Evolutionary conservation across 2,329 filamentous ascomycete genomes (phyloP), one percentile per base, ranked within the genome.

Genomic region (Nigrospora sphaerica): DNA sequence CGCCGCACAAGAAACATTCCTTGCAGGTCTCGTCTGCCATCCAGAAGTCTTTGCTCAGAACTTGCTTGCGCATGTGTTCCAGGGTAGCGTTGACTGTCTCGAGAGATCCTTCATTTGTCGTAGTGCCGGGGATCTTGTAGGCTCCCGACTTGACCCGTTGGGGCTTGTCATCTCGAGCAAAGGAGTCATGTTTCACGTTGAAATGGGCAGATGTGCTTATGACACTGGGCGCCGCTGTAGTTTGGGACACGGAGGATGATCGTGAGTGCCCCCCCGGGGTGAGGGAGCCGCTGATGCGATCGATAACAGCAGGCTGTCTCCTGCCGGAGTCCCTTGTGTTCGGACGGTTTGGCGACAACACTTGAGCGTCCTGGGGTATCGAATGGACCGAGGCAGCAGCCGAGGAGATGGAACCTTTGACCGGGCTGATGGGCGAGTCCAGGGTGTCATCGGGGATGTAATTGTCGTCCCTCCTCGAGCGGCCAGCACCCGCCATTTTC

Each of bases 11-110:
- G 62, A 96, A 98, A 60, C 93, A 98, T 57, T 96, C 92, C 62
- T 95, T 97, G 49, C 92, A 95, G 52, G 95, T 96, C 60, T 97
- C 93, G 62, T 98, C 93, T 49, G 90, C 88, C 93, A 98, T 98
- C 93, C 92, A 97, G 57, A 95, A 97, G 56, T 97, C 91, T 59
- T 91, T 93, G 62, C 88, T 95, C 39, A 97, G 70, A 9, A 98
- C 84, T 59, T 92, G 90, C 57, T 88, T 87, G 51, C 86, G 82
- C 73, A 95, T 85, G 55, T 86, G 84, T 42, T 81, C 80, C 7
- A 85, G 68, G 46, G 78, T 75, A 10, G 78, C 75, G 56, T 72
- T 83, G 48, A 83, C 79, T 42, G 73, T 70, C 49, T 80, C 80
- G 2, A 77, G 74, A 6, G 74, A 75, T 3, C 76, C 76, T 54